Evolutionary conservation across 345 rosid genomes (phyloP), one percentile per base, ranked within the genome.

Genomic region (Gossypium stocksii): DNA sequence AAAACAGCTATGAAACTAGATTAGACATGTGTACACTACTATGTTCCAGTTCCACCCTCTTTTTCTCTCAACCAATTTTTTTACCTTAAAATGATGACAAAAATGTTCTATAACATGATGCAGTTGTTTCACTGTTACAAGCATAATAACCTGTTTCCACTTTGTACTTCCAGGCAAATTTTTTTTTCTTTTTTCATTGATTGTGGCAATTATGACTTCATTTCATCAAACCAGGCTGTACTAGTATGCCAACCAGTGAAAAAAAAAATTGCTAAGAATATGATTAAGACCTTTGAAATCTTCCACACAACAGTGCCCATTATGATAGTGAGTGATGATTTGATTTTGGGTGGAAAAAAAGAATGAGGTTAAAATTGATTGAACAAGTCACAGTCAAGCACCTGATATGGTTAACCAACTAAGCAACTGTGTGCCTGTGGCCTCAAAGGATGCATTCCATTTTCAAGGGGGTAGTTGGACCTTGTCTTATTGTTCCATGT

Each of bases 381-480:
- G 56, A 49, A 48, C 57, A 8, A 68, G 57, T 68, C 72, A 16
- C 22, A 49, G 3, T 15, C 58, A 68, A 48, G n/a, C 14, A 45
- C 70, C 70, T 45, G 71, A 11, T 45, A 12, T 9, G 25, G 53
- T 48, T 22, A 45, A 41, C 52, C 70, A 29, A 66, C 70, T 48
- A 23, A 66, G 43, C 22, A 23, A 67, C 13, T 46, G 20, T 66
- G 52, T 49, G 51, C 3, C 29, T 4, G 29, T 45, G 38, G 57
- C 16, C 19, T 43, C n/a, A 53, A 45, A n/a, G 1, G 29, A 44
- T 7, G 34, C 57, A 17, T 52, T 0, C 57, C 19, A 17, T 59
- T 69, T 51, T 69, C 60, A 51, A 69, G 43, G 38, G 73, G 17
- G 73, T 52, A 17, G 73, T 52, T 69, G 59, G 72, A 51, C 11